Evolutionary conservation across 2,329 filamentous ascomycete genomes (phyloP), one percentile per base, ranked within the genome.

Genomic region (Pseudogymnoascus sp.): DNA sequence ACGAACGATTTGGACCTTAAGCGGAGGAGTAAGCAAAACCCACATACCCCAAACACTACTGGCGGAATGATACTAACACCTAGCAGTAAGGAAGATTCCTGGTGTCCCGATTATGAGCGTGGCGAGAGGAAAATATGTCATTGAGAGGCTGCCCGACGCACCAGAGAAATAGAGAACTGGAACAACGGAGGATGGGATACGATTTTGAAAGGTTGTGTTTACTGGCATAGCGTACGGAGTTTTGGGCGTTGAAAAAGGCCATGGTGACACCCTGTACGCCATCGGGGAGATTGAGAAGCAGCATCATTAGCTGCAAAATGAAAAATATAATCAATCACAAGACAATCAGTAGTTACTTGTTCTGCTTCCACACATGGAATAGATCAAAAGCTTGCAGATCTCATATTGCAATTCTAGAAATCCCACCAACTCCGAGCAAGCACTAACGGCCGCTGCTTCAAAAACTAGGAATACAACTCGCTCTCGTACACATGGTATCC

Each of bases 91-190:
- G 33, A 97, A 96, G 78, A 86, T 95, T 61, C 87, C 87, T 1
- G 87, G 87, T 72, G 81, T 83, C 11, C 82, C 82, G 1, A 82
- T 84, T 63, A 82, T 96, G 81, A 91, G 87, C 71, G 91, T 95
- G 29, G 90, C 89, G 5, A 84, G 90, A 71, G 91, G 90, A 53
- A 97, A 97, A 76, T 97, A 97, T 76, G 88, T 93, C 59, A 95
- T 99, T 72, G 95, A 97, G 81, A 85, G 93, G 70, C 77, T 97
- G 66, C 93, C 93, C 4, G 90, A 92, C 75, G 91, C 90, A 38
- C 90, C 90, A 35, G 87, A 92, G 66, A 72, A 72, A 62, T 72
- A 69, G 63, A 37, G 50, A 29, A 6, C 2, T 56, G 8, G 7
- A 56, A 19, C 3, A 19, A 56, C n/a, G 5, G 33, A 7, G 50